Percentiles rank a stretch among this genome's conserved stretches.
phyloP scores from a whole-genome alignment of 352 stramenopile genomes.

The Thraustochytrium sp. region DNA sequence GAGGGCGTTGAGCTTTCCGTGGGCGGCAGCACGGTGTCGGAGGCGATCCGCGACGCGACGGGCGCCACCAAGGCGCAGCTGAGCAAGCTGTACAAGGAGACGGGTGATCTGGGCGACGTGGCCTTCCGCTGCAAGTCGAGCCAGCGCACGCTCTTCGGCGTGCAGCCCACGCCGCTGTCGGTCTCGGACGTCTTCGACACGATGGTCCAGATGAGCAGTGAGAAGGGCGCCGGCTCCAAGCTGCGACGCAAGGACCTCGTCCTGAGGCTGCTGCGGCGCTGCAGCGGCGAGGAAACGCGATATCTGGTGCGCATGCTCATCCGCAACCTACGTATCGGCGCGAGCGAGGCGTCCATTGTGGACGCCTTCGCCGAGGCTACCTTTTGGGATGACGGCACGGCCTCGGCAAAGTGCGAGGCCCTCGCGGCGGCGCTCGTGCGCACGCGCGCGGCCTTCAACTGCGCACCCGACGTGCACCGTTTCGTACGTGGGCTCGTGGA shows the following conservation, averaged over 20 bases:
- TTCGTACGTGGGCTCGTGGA: constrained; percentile 46
- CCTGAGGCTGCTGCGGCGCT: neutral
- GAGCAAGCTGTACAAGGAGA: constrained; percentile 44
- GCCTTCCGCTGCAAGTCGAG: constrained; percentile 14
- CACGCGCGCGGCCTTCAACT: neutral
- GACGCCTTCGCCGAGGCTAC: constrained; percentile 51
- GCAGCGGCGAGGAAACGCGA: constrained; percentile 44
- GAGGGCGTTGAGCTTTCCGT: constrained; percentile 45
- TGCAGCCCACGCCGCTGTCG: neutral
- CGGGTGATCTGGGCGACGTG: constrained; percentile 45
- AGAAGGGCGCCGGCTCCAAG: neutral
- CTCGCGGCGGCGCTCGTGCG: neutral
- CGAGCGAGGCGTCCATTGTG: constrained; percentile 53
- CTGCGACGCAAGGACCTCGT: neutral
- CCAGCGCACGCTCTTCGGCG: constrained; percentile 11
- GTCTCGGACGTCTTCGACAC: constrained; percentile 24
- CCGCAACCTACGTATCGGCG: constrained; percentile 53
- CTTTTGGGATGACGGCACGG: neutral
- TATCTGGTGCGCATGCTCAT: constrained; percentile 56
- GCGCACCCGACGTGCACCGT: neutral
- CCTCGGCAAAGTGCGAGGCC: neutral
- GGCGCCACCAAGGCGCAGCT: constrained; percentile 15
- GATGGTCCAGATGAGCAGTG: neutral
- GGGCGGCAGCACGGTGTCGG: constrained; percentile 29
- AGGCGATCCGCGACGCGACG: constrained; percentile 26